phyloP scores from a whole-genome alignment of 768 basidiomycete genomes.

The Tricholoma furcatifolium region DNA sequence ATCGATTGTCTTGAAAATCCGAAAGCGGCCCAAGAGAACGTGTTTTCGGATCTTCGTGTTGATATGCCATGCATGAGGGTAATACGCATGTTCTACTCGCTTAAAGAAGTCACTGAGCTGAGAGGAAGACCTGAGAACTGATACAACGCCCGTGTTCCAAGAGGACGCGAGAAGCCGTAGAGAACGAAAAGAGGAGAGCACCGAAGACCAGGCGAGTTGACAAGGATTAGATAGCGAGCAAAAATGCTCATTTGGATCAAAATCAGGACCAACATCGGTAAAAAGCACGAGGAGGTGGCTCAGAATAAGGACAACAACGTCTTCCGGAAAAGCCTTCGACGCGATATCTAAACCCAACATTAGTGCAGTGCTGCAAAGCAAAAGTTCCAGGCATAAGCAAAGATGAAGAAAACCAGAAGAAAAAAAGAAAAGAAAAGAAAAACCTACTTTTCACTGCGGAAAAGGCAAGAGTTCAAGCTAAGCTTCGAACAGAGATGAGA shows the following conservation, averaged over 20 bases:
- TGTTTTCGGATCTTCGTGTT: conserved; percentile 26
- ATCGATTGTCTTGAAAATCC: conserved; percentile 25
- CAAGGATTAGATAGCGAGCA: conserved; percentile 21
- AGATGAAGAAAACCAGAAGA: too few relatives aligned
- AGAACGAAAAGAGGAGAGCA: conserved; percentile 13
- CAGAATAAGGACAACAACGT: conserved; percentile 11
- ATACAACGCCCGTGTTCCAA: conserved; percentile 20
- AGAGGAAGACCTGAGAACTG: not conserved
- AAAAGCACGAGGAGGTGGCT: conserved; percentile 1
- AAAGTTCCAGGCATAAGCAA: too few relatives aligned
- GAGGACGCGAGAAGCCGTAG: conserved; percentile 19
- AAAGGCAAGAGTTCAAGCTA: too few relatives aligned
- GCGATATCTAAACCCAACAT: too few relatives aligned
- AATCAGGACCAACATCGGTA: not conserved
- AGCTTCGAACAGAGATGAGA: too few relatives aligned
- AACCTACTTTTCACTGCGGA: too few relatives aligned
- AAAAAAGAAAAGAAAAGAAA: too few relatives aligned
- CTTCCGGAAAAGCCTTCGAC: conserved; percentile 12
- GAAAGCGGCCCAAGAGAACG: conserved; percentile 23
- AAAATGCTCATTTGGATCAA: conserved; percentile 14
- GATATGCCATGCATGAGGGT: conserved; percentile 31
- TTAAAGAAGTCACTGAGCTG: conserved; percentile 18
- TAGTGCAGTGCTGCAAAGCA: too few relatives aligned
- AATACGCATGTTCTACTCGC: conserved; percentile 25
- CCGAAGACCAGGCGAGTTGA: conserved; percentile 3